A percentile compares a stretch with the other conserved stretches of the same genome.
These are phyloP conservation scores for Collybia mongolica DNA, from an alignment of 768 basidiomycete genomes.

Conservation along the genomic window DNA sequence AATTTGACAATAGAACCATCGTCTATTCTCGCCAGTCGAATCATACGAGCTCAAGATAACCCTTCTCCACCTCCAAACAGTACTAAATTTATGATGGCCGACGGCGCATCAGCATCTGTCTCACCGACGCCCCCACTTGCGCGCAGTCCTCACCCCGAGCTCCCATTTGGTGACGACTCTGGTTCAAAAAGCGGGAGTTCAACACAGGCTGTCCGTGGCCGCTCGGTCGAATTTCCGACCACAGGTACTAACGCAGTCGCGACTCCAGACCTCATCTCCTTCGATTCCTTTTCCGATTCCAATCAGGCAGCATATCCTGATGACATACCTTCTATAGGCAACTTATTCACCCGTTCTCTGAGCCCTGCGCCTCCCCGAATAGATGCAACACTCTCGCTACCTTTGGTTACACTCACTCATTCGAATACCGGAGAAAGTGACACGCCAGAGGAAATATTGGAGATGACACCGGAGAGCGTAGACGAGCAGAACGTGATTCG, in stretches of 20 bases:
- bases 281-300: conserved; percentile 39
- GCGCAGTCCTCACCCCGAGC: too few relatives aligned
- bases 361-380: background rate
- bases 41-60: conserved; percentile 71
- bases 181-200: too few relatives aligned
- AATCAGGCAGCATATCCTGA: conserved; percentile 5
- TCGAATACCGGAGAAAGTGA: background rate
- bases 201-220: too few relatives aligned
- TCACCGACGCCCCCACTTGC: too few relatives aligned
- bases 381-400: background rate
- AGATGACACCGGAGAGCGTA: background rate
- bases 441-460: background rate
- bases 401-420: background rate
- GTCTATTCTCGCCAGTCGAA: conserved; percentile 61
- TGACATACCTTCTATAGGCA: conserved; percentile 23
- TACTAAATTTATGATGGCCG: background rate
- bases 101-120: too few relatives aligned
- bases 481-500: background rate
- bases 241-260: too few relatives aligned
- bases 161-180: too few relatives aligned
- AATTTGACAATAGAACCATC: conserved; percentile 51
- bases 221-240: too few relatives aligned
- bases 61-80: conserved; percentile 58
- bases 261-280: conserved; percentile 30
- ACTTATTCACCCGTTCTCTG: conserved; percentile 21